Evolutionary conservation across 257 asterid species (phyloP), one percentile per base, ranked within the genome.

Genomic region (Solanum appendiculatum): DNA sequence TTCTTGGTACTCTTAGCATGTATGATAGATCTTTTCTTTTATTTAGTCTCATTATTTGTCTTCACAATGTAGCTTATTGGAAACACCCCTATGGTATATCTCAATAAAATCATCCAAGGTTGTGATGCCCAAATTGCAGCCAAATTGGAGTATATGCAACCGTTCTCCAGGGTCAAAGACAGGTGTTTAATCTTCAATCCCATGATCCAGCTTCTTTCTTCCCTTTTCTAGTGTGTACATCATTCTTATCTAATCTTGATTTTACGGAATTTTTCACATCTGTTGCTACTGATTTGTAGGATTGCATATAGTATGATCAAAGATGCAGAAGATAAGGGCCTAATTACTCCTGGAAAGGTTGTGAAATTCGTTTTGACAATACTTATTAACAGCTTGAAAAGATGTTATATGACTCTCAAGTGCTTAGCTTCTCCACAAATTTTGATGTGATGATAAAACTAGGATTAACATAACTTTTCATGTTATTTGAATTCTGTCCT

Each of bases 281-380:
- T 27, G 6, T 68, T 5, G 31, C 40, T 31, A 31, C 6, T 81
- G 37, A 9, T 60, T 11, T 89, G 87, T 85, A 92, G 94, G 93
- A 88, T 92, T 9, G 94, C 87, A 9, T 84, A 29, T 77, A 89
- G 90, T 85, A 89, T 92, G 94, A 92, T 90, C 63, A 89, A 92
- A 83, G 93, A 92, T 84, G 94, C 94, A 83, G 94, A 92, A 88
- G 94, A 92, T 27, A 92, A 88, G 81, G 94, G 91, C 16, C 75
- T 90, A 21, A 92, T 92, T 83, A 74, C 86, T 7, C 94, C 92
- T 73, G 94, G 92, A 64, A 89, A 92, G 92, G 94, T 92, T 81
- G 88, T 83, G 37, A 33, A 69, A 6, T 56, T 77, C n/a, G 23
- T 77, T 0, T 15, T 1, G n/a, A 37, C 42, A 25, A 27, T 39